These are phyloP conservation scores for Neonothopanus nambi DNA, from an alignment of 1,284 basidiomycete genomes.

Conservation along the genomic window DNA sequence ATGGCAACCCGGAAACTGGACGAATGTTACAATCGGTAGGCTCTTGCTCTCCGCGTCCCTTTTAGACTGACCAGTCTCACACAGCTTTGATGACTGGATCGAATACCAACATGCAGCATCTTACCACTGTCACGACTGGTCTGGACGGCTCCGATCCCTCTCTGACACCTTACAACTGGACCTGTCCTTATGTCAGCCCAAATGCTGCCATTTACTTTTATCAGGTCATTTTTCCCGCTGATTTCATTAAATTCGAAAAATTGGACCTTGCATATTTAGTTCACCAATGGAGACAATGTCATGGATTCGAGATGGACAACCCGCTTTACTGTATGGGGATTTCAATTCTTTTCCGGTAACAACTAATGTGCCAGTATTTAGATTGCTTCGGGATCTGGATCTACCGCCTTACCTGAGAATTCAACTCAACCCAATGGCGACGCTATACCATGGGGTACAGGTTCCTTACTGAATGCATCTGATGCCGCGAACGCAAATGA, in stretches of 20 bases:
- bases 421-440: slow-evolving; percentile 35
- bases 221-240: slow-evolving; percentile 26
- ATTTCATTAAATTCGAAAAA: neutral
- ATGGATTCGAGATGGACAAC: slow-evolving; percentile 36
- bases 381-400: slow-evolving; percentile 17
- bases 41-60: neutral
- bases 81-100: slow-evolving; percentile 42
- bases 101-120: slow-evolving; percentile 36
- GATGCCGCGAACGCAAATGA: too few relatives aligned
- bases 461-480: slow-evolving; percentile 1
- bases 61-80: neutral
- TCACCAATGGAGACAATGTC: slow-evolving; percentile 32
- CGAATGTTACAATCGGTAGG: slow-evolving; percentile 38
- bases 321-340: slow-evolving; percentile 35
- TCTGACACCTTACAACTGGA: slow-evolving; percentile 36
- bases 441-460: slow-evolving; percentile 24
- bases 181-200: slow-evolving; percentile 39
- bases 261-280: slow-evolving; percentile 20
- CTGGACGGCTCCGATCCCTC: slow-evolving; percentile 36
- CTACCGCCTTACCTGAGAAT: slow-evolving; percentile 28
- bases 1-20: slow-evolving; percentile 31
- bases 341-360: neutral
- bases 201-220: slow-evolving; percentile 42
- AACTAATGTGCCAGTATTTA: slow-evolving; percentile 19
- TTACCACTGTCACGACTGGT: slow-evolving; percentile 29